Evolutionary conservation across 2,329 filamentous ascomycete genomes (phyloP), one percentile per base, ranked within the genome.

Genomic region (Diaporthe citriasiana): DNA sequence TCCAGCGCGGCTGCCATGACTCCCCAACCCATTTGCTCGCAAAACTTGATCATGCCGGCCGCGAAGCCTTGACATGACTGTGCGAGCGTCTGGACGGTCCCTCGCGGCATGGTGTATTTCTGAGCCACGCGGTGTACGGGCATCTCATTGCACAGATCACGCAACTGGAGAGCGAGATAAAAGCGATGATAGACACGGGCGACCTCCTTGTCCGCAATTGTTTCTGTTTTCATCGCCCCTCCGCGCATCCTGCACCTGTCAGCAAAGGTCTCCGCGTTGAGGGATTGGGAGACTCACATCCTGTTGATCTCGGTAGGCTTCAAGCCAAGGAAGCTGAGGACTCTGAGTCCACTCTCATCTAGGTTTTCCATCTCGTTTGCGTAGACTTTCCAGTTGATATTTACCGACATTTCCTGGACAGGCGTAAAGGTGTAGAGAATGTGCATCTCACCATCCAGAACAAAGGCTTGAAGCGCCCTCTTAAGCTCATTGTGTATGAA

Each of bases 371-470:
- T 88, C 80, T 94, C 91, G 76, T 93, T 89, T 65, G 92, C 89
- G 77, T 94, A 95, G 0, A 91, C 88, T 70, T 89, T 89, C 93
- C 93, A 95, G 78, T 94, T 92, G 73, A 95, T 87, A 12, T 85
- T 83, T 4, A 87, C 83, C 1, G 83, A 84, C 35, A 85, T 84
- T 63, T 89, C 86, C 63, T 94, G 91, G 2, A 95, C 88, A 0
- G 93, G 93, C 0, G 93, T 95, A 76, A 95, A 95, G 50, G 90
- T 91, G 80, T 95, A 95, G 60, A 95, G 87, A 17, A 94, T 88
- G 78, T 95, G 93, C 91, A 95, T 92, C 76, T 95, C 93, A 5
- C 93, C 92, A 79, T 95, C 93, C 89, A 95, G 92, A 17, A 95
- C 93, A 78, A 95, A 95, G 1, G 92, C 92, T 75, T 89, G 86